These are phyloP conservation scores for Aureobasidium sp. DNA, from an alignment of 2,329 filamentous ascomycete species.

Conservation along the genomic window DNA sequence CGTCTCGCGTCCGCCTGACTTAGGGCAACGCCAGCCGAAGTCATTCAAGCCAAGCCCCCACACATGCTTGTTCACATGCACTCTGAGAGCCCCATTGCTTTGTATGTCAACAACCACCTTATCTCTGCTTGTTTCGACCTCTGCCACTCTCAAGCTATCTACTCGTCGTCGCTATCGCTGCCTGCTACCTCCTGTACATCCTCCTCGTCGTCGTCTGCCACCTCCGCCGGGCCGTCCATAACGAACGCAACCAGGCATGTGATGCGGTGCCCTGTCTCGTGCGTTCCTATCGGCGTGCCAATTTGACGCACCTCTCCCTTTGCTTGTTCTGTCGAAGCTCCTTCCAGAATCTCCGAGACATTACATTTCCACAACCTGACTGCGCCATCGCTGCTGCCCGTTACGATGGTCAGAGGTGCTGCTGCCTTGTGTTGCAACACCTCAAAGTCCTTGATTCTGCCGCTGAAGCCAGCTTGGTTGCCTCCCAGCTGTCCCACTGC, in stretches of 20 bases:
- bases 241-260: constrained; percentile 81
- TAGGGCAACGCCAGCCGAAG: neutral
- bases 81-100: too few relatives aligned
- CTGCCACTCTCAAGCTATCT: neutral
- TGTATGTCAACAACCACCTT: too few relatives aligned
- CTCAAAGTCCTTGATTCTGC: constrained; percentile 84
- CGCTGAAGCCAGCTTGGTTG: constrained; percentile 51
- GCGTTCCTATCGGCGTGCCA: constrained; percentile 63
- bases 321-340: neutral
- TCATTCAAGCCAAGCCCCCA: neutral
- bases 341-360: constrained; percentile 2
- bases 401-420: constrained; percentile 50
- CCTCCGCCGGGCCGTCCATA: constrained; percentile 45
- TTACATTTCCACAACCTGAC: constrained; percentile 67
- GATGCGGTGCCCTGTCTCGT: constrained; percentile 80
- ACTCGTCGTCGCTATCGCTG: constrained; percentile 13
- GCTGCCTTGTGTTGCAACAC: constrained; percentile 41
- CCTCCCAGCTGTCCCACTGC: constrained; percentile 73
- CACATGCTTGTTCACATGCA: neutral
- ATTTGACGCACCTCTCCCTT: constrained; percentile 35
- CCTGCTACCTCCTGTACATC: neutral
- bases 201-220: neutral
- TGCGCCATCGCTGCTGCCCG: constrained; percentile 77
- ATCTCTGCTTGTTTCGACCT: neutral
- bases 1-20: neutral